These are phyloP conservation scores for Saccharomyces paradoxus DNA, from an alignment of 805 yeast genomes.

Conservation along the genomic window DNA sequence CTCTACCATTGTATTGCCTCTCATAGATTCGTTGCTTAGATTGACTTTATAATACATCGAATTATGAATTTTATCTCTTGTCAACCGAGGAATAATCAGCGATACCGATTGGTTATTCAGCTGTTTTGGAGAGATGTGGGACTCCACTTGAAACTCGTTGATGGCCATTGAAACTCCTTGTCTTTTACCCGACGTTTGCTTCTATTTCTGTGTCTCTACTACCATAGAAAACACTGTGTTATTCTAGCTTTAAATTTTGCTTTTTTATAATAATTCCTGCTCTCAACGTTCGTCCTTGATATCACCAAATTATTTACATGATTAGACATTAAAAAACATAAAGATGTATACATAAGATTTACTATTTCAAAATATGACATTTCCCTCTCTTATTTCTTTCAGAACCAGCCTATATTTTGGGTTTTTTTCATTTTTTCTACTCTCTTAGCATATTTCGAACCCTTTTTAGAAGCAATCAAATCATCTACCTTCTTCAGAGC, in stretches of 20 bases:
- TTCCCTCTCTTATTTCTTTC: not conserved
- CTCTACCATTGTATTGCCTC: slow-evolving; percentile 25
- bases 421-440: slow-evolving; percentile 35
- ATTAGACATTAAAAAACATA: not conserved
- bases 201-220: not conserved
- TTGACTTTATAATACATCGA: slow-evolving; percentile 27
- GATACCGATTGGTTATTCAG: slow-evolving; percentile 30
- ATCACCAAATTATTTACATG: not conserved
- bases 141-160: slow-evolving; percentile 26
- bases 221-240: not conserved
- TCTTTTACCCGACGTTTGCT: not conserved
- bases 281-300: not conserved
- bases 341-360: not conserved
- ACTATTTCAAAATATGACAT: not conserved
- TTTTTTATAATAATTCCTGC: not conserved
- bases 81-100: slow-evolving; percentile 25
- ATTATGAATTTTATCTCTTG: slow-evolving; percentile 26
- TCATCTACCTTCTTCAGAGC: slow-evolving; percentile 65
- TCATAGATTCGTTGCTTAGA: slow-evolving; percentile 15
- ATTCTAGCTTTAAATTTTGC: not conserved
- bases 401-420: slow-evolving; percentile 25
- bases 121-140: slow-evolving; percentile 22
- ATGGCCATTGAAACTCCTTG: slow-evolving; percentile 1
- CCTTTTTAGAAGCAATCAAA: slow-evolving; percentile 56
- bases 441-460: slow-evolving; percentile 39